Conservation (phyloP, 2,329 filamentous ascomycete species). For the Atkinsonella hypoxylon region DNA sequence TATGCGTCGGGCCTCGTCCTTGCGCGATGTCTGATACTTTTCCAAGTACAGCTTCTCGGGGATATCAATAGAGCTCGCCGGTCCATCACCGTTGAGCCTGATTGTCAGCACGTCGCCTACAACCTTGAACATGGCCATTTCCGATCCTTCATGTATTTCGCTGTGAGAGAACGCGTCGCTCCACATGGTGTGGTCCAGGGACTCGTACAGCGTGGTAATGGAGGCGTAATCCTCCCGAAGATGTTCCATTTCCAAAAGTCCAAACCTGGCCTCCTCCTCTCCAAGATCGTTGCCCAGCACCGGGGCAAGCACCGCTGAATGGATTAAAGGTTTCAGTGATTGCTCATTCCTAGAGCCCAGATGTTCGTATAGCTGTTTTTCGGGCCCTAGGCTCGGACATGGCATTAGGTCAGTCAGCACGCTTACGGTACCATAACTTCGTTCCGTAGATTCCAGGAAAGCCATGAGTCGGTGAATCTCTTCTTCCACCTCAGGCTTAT, state of each 20-base stretch:
- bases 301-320: slow-evolving; percentile 17
- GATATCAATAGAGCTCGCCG: slow-evolving; percentile 34
- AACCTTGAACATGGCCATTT: slow-evolving; percentile 31
- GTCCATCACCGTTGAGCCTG: slow-evolving; percentile 29
- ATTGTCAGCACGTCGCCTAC: slow-evolving; percentile 39
- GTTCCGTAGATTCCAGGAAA: slow-evolving; percentile 48
- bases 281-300: slow-evolving; percentile 19
- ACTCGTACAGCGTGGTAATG: slow-evolving; percentile 34
- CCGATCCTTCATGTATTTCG: slow-evolving; percentile 22
- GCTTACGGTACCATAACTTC: slow-evolving; percentile 46
- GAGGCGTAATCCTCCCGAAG: slow-evolving; percentile 22
- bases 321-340: slow-evolving; percentile 19
- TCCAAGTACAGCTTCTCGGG: slow-evolving; percentile 41
- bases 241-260: slow-evolving; percentile 30
- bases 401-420: slow-evolving; percentile 28
- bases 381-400: slow-evolving; percentile 20
- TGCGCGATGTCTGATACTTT: slow-evolving; percentile 35
- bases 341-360: slow-evolving; percentile 21
- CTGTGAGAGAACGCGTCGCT: slow-evolving; percentile 26
- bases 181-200: slow-evolving; percentile 38
- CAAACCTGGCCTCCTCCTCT: slow-evolving; percentile 25
- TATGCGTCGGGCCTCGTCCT: slow-evolving; percentile 34
- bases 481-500: slow-evolving; percentile 30
- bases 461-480: slow-evolving; percentile 52
- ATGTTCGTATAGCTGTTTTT: slow-evolving; percentile 32